Evolutionary conservation across 805 yeast species (phyloP), one percentile per base, ranked within the genome.

Genomic region (Ascoidea rubescens): DNA sequence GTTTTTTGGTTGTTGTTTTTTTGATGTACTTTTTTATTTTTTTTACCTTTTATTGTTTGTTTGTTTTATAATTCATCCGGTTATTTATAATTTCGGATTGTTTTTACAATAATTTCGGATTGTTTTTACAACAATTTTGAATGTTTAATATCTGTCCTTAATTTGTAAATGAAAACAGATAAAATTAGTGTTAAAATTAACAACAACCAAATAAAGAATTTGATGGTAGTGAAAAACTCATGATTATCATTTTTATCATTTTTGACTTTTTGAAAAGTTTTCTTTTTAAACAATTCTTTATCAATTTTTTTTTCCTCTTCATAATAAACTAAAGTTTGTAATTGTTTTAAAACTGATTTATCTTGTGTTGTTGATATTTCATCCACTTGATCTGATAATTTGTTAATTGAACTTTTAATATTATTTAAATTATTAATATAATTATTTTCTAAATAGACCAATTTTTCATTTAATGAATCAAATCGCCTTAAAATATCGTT

Each of bases 131-230:
- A 68, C 48, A 81, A 68, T 56, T 81, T 81, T 6, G 82, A 68
- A 59, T 78, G 83, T 58, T 78, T 80, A 53, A 81, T 78, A 56
- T 81, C 86, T 56, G 71, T 77, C 66, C 84, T 75, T 47, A 81
- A 65, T 60, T 78, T 71, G 62, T 72, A 74, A 28, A 79, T 71
- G 55, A 77, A 68, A 43, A 73, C 62, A 17, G 74, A 69, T 52
- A 79, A 66, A 1, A 70, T 64, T 4, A 71, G 56, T 31, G 60
- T 54, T 4, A 58, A 51, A 5, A 61, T 16, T 45, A 64, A 51
- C 28, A 63, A 53, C 17, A 66, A 60, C 8, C 63, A 46, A 16
- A 65, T 56, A 31, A 65, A 52, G 16, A 54, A 59, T 49, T 62
- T 64, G 50, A 65, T 55, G 3, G 62, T 56, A 12, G 56, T 51